Conservation (phyloP, 2,329 filamentous ascomycete genomes). For the Xylariaceae sp. region DNA sequence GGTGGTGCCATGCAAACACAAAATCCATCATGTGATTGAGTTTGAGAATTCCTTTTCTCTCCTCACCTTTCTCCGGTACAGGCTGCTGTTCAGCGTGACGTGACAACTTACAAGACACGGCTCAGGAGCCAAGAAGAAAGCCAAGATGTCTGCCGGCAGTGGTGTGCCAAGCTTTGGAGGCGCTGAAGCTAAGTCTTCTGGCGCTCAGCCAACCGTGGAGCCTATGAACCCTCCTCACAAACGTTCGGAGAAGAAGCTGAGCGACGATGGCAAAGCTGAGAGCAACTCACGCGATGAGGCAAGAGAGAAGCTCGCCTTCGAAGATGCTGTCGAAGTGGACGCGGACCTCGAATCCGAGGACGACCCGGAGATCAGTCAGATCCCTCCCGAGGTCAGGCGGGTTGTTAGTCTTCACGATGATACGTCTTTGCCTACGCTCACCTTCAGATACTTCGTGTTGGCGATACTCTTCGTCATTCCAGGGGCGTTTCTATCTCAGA, state of each 20-base stretch:
- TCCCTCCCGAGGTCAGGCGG: constrained; percentile 62
- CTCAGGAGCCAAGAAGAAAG: background rate
- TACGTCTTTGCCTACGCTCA: constrained; percentile 60
- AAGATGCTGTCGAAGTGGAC: constrained; percentile 36
- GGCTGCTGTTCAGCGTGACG: background rate
- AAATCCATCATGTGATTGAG: background rate
- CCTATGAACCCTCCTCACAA: constrained; percentile 2
- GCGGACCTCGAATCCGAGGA: constrained; percentile 47
- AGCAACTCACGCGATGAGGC: background rate
- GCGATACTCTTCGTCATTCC: constrained; percentile 62
- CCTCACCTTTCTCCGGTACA: background rate
- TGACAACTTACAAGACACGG: no score
- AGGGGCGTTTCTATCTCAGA: constrained; percentile 63
- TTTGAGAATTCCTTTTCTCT: background rate
- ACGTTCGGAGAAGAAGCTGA: no score
- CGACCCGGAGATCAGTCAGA: constrained; percentile 58
- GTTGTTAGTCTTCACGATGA: constrained; percentile 65
- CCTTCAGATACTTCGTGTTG: constrained; percentile 65
- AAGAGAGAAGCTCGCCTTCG: constrained; percentile 32
- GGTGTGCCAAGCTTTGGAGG: constrained; percentile 16
- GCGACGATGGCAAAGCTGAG: constrained; percentile 3
- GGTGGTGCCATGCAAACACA: constrained; percentile 2
- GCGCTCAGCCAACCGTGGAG: constrained; percentile 14
- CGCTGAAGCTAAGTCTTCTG: constrained; percentile 21
- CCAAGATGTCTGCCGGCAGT: constrained; percentile 23